A percentile compares a stretch with the other conserved stretches of the same genome.
Conservation (phyloP, 2,329 filamentous ascomycete genomes). For the Dactylonectria macrodidyma region DNA sequence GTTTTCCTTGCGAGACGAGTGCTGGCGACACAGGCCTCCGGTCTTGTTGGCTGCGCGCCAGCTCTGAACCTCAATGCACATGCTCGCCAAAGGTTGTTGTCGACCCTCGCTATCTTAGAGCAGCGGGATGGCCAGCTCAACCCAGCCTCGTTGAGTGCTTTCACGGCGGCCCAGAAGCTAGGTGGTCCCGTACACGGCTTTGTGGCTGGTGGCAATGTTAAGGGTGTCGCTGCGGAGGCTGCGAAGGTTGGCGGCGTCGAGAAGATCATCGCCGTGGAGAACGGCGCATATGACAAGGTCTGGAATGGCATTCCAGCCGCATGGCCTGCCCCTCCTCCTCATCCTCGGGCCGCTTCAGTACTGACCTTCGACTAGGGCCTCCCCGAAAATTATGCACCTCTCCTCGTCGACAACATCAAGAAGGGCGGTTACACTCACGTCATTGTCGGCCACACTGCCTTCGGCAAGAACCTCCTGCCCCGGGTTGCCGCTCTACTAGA, state of each 20-base stretch:
- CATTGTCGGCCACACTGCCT: slow-evolving; percentile 91
- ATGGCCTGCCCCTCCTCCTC: not conserved
- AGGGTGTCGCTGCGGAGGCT: slow-evolving; percentile 83
- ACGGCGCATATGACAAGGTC: slow-evolving; percentile 92
- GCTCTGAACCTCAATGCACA: slow-evolving; percentile 48
- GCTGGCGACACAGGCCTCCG: slow-evolving; percentile 45
- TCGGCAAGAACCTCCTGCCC: slow-evolving; percentile 95
- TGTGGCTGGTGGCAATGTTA: slow-evolving; percentile 84
- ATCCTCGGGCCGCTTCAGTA: not conserved
- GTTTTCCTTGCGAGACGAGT: slow-evolving; percentile 50
- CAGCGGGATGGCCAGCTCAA: slow-evolving; percentile 93
- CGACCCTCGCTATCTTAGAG: slow-evolving; percentile 92
- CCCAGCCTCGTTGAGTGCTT: slow-evolving; percentile 83
- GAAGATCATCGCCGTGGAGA: slow-evolving; percentile 92
- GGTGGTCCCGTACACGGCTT: slow-evolving; percentile 91
- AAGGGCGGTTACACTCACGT: slow-evolving; percentile 95
- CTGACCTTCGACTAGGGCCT: slow-evolving; percentile 73
- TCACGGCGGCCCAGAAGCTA: slow-evolving; percentile 88
- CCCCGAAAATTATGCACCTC: slow-evolving; percentile 93
- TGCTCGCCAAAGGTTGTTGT: slow-evolving; percentile 72
- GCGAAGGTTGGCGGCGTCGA: slow-evolving; percentile 92
- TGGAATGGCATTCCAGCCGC: slow-evolving; percentile 11
- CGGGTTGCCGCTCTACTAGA: slow-evolving; percentile 93
- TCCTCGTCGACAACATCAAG: slow-evolving; percentile 96
- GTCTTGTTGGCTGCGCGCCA: slow-evolving; percentile 47